phyloP scores from a whole-genome alignment of 192 early-diverging fungal genomes.

The Entomortierella chlamydospora region DNA sequence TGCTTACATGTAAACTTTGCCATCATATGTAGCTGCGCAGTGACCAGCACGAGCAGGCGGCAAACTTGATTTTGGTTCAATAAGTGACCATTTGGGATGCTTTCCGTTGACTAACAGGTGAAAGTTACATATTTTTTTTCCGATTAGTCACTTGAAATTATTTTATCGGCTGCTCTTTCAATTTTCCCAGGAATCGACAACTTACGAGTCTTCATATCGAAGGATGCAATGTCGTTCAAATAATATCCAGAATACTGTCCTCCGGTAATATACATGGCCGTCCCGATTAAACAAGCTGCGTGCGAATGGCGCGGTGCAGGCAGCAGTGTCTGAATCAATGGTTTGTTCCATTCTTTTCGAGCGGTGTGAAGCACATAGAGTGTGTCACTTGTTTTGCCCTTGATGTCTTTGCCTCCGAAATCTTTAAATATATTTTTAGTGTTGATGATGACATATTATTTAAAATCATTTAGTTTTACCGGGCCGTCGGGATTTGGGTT shows the following conservation, averaged over 20 bases:
- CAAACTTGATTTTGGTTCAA: constrained; percentile 42
- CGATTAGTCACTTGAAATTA: too few species aligned
- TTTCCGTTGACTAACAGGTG: constrained; percentile 42
- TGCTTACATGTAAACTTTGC: constrained; percentile 49
- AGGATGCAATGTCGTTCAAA: constrained; percentile 60
- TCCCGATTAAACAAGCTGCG: constrained; percentile 57
- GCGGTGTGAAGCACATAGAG: constrained; percentile 37
- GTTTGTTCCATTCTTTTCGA: constrained; percentile 58
- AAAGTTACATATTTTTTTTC: too few species aligned
- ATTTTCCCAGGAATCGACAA: too few species aligned
- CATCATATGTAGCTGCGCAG: constrained; percentile 40
- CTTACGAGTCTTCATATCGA: constrained; percentile 64
- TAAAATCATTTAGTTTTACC: background rate
- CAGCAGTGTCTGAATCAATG: constrained; percentile 48
- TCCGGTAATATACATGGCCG: constrained; percentile 64
- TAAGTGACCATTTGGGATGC: constrained; percentile 26
- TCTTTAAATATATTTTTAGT: constrained; percentile 24
- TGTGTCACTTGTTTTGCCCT: constrained; percentile 24
- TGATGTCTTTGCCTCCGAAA: constrained; percentile 47
- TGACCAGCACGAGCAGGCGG: constrained; percentile 54
- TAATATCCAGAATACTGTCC: constrained; percentile 57
- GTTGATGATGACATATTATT: too few species aligned
- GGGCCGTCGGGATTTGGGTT: background rate
- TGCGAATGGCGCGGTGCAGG: constrained; percentile 63
- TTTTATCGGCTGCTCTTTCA: too few species aligned